Evolutionary conservation across 2,329 filamentous ascomycete genomes (phyloP).

Genomic region (Byssoonygena ceratinophila): DNA sequence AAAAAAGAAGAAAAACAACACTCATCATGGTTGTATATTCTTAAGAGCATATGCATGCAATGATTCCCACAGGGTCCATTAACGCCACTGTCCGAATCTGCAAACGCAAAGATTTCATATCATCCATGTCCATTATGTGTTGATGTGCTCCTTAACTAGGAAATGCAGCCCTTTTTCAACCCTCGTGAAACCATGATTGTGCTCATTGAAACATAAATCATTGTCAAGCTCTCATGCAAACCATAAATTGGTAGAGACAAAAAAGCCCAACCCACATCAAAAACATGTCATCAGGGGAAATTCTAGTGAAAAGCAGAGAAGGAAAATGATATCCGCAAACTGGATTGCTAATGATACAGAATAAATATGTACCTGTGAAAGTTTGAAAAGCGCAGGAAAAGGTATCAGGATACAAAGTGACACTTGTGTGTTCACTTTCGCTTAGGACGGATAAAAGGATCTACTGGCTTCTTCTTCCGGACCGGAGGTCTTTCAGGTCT

Average conservation of each 20-base stretch:
- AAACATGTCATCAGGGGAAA: background rate
- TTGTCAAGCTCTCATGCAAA: background rate
- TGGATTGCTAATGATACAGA: background rate
- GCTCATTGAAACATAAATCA: slow-evolving; percentile 1
- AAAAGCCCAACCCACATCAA: background rate
- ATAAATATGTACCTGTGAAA: background rate
- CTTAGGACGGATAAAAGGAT: slow-evolving; percentile 36
- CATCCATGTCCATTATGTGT: background rate
- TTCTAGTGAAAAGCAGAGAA: background rate
- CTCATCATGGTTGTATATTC: background rate
- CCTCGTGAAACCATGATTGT: slow-evolving; percentile 1
- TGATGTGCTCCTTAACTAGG: background rate
- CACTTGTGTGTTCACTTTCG: too few relatives aligned
- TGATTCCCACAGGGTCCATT: slow-evolving; percentile 2
- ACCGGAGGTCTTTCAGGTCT: slow-evolving; percentile 23
- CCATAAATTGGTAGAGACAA: background rate
- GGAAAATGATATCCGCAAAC: background rate
- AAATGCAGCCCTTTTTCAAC: background rate
- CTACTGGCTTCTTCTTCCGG: slow-evolving; percentile 32
- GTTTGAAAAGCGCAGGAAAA: too few relatives aligned
- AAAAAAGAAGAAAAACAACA: background rate
- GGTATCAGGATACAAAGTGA: slow-evolving; percentile 1
- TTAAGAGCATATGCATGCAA: background rate
- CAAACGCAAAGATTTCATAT: slow-evolving; percentile 5
- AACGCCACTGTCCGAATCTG: slow-evolving; percentile 5